Evolutionary conservation across 371 early-diverging fungal species (phyloP).

Genomic region (Mucor circinelloides): DNA sequence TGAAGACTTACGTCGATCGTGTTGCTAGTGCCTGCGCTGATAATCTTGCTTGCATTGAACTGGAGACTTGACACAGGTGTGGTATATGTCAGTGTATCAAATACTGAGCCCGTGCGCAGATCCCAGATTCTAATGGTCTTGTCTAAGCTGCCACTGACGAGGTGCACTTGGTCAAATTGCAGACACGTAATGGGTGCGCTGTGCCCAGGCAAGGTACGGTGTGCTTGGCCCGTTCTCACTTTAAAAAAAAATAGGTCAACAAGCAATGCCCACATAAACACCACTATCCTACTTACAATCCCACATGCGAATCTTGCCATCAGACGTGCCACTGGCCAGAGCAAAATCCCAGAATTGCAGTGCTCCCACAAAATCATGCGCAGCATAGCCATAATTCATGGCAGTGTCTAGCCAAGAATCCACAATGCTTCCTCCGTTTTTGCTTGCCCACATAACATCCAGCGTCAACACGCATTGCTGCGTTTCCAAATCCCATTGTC

Average conservation of each 20-base stretch:
- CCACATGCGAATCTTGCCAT: slow-evolving; percentile 89
- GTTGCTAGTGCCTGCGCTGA: slow-evolving; percentile 50
- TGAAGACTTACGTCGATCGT: slow-evolving; percentile 52
- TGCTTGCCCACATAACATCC: slow-evolving; percentile 72
- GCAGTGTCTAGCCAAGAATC: slow-evolving; percentile 31
- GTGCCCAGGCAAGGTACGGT: slow-evolving; percentile 77
- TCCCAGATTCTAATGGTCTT: slow-evolving; percentile 85
- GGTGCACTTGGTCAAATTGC: slow-evolving; percentile 76
- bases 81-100: slow-evolving; percentile 62
- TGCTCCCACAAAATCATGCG: slow-evolving; percentile 67
- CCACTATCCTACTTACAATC: slow-evolving; percentile 72
- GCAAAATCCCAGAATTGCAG: slow-evolving; percentile 83
- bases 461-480: slow-evolving; percentile 68
- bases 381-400: slow-evolving; percentile 39
- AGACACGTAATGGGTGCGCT: slow-evolving; percentile 71
- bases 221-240: slow-evolving; percentile 81
- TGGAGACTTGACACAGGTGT: slow-evolving; percentile 62
- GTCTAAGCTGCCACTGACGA: slow-evolving; percentile 84
- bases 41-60: slow-evolving; percentile 59
- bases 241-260: slow-evolving; percentile 3
- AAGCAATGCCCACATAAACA: slow-evolving; percentile 84
- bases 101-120: slow-evolving; percentile 70
- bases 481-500: slow-evolving; percentile 87
- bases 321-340: slow-evolving; percentile 82
- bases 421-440: slow-evolving; percentile 10